Evolutionary conservation across 2,329 filamentous ascomycete genomes (phyloP), one percentile per base, ranked within the genome.

Genomic region (Thielaviopsis cerberus): DNA sequence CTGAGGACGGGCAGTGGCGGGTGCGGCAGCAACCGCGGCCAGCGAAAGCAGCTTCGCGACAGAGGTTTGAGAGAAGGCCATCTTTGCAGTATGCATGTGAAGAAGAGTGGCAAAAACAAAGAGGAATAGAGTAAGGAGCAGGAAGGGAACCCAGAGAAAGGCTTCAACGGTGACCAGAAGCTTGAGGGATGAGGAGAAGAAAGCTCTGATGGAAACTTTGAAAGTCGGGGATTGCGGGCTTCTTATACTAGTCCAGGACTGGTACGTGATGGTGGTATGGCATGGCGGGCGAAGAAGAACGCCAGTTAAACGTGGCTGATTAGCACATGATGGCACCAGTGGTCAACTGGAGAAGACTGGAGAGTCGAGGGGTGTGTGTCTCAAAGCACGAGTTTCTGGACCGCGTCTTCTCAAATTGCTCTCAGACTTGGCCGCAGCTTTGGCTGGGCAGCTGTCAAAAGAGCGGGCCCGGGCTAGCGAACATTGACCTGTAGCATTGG

Each of bases 1-100:
- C 37, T 55, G 30, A 17, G 37, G 56, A 20, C 34, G 23, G 51
- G 56, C 56, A 52, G 55, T 17, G 8, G 24, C 55, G 5, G 55
- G 50, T 10, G 25, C 45, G 13, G 55, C 52, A 15, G 45, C 54
- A 13, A 60, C 15, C 20, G 58, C 58, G 22, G 55, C 55, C 50
- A 57, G 52, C 15, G 55, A 57, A 2, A 60, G 51, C 15, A 30
- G 15, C 37, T 53, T 60, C 13, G 41, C 25, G 15, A 52, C 45
- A 41, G 55, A 57, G 20, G 55, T 51, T 24, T 57, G 52, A 4
- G 30, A 30, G 27, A 41, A 58, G 48, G 52, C 55, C 58, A 60
- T 60, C 23, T 56, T 59, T 53, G 25, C 13, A 17, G 17, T n/a
- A n/a, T n/a, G 23, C 27, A 57, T 17, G 10, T 53, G 17, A 37